Evolutionary conservation across 2,329 filamentous ascomycete species (phyloP).

Genomic region (Pestalotiopsis sp.): DNA sequence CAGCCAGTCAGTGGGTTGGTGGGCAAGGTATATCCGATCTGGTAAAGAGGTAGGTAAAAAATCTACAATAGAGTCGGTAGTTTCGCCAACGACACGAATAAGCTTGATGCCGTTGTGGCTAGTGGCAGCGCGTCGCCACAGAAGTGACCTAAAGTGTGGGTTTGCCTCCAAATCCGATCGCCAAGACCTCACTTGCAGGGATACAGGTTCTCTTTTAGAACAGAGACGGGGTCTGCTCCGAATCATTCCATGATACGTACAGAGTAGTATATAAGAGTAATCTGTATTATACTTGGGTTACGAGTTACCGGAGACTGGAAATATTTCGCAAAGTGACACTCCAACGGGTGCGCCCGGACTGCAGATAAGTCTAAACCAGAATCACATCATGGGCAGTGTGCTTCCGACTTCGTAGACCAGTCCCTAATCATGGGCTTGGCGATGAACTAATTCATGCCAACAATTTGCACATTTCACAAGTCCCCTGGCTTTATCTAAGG

Average conservation of each 20-base stretch:
- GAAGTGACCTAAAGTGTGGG: not conserved
- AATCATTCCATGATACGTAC: not conserved
- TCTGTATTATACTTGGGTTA: not conserved
- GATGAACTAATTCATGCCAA: no score
- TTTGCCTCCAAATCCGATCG: not conserved
- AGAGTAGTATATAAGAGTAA: not conserved
- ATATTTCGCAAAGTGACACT: no score
- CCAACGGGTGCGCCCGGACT: no score
- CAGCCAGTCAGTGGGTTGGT: not conserved
- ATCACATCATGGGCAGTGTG: no score
- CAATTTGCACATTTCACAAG: no score
- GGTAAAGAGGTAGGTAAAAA: not conserved
- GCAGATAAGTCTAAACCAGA: no score
- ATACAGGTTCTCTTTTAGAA: not conserved
- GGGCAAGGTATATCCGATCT: not conserved
- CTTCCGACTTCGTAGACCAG: no score
- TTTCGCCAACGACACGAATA: not conserved
- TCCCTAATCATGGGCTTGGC: no score
- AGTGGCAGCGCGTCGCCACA: not conserved
- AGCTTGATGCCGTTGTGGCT: not conserved
- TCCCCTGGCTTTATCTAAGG: no score
- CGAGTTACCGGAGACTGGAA: no score
- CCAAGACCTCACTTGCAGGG: not conserved
- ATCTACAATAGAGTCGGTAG: not conserved
- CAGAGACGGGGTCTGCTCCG: not conserved